Base-by-base conservation (phyloP, 345 rosid genomes). In the Trapa bicornis region DNA sequence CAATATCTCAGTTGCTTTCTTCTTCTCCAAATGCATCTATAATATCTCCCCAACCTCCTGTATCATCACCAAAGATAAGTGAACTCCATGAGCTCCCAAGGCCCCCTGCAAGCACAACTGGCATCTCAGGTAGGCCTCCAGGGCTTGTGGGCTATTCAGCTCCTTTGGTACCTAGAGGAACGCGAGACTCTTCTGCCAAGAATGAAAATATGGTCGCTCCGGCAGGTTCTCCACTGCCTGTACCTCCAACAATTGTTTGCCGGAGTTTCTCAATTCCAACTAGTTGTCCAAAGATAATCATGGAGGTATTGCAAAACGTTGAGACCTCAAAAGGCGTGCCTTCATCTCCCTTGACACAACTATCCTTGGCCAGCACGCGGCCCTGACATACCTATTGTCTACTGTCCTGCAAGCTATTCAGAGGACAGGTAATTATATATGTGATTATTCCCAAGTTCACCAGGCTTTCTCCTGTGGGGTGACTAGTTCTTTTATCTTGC, bases 71-170 rank as follows among this genome's bases (percentile, higher is more conserved):
- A 9, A 87, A 80, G 74, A 91, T 91, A 74, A 95, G 88, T 38
- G 99, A 95, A 80, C 96, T 95, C 70, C 99, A 95, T 76, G 99
- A 91, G 76, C 99, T 95, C 76, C 99, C 99, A 43, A 86, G 96
- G 83, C 99, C 97, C 35, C 96, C 96, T 1, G 76, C 74, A 62
- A 80, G 74, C 76, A 76, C 78, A 52, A 61, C 61, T 37, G 39
- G 73, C 65, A 78, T 76, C 68, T 68, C 86, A 13, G 75, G 85
- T 47, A 86, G 80, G 70, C 79, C 81, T 45, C 70, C 70, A 17
- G 73, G 75, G 61, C 54, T 72, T 37, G 61, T 81, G 61, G 93
- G 92, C 66, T 80, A 84, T 74, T 95, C 97, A 36, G 96, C 90
- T 22, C 99, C 97, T 12, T 68, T 95, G 77, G 76, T 82, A 17